These are phyloP conservation scores for Escallonia rubra DNA, from an alignment of 129 eudicot species.

Conservation along the genomic window DNA sequence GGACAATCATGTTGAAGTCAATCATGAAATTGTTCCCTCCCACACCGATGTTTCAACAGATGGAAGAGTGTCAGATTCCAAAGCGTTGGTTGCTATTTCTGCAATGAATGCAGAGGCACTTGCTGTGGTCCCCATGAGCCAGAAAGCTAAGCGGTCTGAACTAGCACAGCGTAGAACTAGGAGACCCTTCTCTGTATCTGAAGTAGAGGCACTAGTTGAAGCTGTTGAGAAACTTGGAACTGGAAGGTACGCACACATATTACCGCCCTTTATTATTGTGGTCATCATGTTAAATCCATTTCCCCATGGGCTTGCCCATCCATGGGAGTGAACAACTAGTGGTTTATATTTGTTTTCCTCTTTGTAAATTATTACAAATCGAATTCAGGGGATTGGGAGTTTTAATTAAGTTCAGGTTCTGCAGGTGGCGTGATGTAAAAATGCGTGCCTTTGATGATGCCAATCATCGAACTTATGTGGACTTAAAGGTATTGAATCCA, in stretches of 20 bases:
- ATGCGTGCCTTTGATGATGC: constrained; percentile 85
- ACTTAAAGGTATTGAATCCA: constrained; percentile 63
- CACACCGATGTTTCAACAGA: background rate
- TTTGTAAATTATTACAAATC: too few relatives aligned
- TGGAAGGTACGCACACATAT: constrained; percentile 39
- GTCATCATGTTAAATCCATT: too few relatives aligned
- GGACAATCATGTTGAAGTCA: constrained; percentile 2
- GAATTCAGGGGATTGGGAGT: background rate
- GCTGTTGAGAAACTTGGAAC: constrained; percentile 98
- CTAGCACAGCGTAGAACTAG: constrained; percentile 78
- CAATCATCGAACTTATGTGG: constrained; percentile 94
- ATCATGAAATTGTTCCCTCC: constrained; percentile 15
- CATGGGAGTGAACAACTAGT: too few relatives aligned
- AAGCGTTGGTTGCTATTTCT: constrained; percentile 56
- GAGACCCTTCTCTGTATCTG: constrained; percentile 49
- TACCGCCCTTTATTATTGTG: too few relatives aligned
- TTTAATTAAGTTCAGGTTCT: constrained; percentile 6
- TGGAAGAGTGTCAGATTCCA: constrained; percentile 37
- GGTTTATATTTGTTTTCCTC: too few relatives aligned
- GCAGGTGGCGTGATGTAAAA: constrained; percentile 98
- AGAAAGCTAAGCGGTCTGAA: constrained; percentile 60
- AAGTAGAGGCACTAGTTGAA: constrained; percentile 94
- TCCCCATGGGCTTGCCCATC: too few relatives aligned
- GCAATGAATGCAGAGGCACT: constrained; percentile 33
- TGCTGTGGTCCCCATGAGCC: constrained; percentile 45